Evolutionary conservation across 2,329 filamentous ascomycete species (phyloP), one percentile per base, ranked within the genome.

Genomic region (Amauroascus verrucosus): DNA sequence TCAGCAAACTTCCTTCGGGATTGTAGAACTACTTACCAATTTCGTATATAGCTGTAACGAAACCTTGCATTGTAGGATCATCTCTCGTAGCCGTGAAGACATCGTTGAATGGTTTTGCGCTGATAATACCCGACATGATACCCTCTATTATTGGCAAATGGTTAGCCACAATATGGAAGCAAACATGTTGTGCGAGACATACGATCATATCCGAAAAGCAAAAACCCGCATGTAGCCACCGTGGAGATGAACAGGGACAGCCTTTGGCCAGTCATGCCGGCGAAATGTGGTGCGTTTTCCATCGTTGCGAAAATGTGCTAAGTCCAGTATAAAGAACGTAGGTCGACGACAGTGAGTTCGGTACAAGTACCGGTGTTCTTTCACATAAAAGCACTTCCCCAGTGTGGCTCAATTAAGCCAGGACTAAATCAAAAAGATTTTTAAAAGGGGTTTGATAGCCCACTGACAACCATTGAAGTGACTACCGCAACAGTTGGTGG

Each of bases 141-240:
- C 59, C 61, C 58, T 62, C 45, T 48, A n/a, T 47, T 48, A 37
- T 33, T 11, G 9, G 18, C 6, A 56, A 30, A 24, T 8, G 28
- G 13, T 51, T 20, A 37, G 18, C 18, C 20, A 11, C 18, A 26
- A 38, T 30, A n/a, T 9, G 6, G 6, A 16, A 4, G 40, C 16
- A 48, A 2, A 11, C 5, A 16, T 30, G 16, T n/a, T n/a, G 52
- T 61, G 69, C 65, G 14, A 33, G 28, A 46, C 45, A 8, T 48
- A 48, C 45, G 77, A 55, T 79, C 75, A 59, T 79, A 79, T 41
- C 76, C 77, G 56, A 79, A 79, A 16, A 80, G 73, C 13, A 80
- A 64, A 65, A 82, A 81, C 3, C 77, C 79, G 6, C 75, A 79
- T 1, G 79, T 81, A 7, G 79, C 78, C 33, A 84, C 75, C n/a